Evolutionary conservation across 306 rosid species (phyloP).

Genomic region (Senna tora): DNA sequence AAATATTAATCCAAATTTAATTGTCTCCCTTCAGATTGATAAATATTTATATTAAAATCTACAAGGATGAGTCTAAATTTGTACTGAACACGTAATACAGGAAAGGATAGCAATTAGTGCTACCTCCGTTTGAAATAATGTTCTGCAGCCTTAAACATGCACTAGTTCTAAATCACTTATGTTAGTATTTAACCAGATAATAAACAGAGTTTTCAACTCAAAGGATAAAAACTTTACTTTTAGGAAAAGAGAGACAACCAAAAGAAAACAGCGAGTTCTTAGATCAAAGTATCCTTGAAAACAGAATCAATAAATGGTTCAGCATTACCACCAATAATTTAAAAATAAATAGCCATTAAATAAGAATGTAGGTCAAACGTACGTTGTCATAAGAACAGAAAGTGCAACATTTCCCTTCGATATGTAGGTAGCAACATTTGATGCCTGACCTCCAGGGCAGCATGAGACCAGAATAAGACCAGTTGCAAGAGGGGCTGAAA

Average conservation of each 20-base stretch:
- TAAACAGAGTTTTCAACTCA: not conserved
- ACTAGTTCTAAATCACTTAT: not conserved
- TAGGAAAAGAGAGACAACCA: not conserved
- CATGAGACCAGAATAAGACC: slow-evolving; percentile 98
- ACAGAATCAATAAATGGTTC: slow-evolving; percentile 14
- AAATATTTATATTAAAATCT: slow-evolving; percentile 6
- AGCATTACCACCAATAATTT: not conserved
- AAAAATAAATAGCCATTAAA: not conserved
- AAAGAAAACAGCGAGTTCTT: not conserved
- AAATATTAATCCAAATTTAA: slow-evolving; percentile 13
- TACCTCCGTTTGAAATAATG: not conserved
- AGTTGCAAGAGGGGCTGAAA: slow-evolving; percentile 93
- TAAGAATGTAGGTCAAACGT: slow-evolving; percentile 41
- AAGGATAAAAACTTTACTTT: slow-evolving; percentile 11
- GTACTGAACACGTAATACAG: not conserved
- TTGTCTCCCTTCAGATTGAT: not conserved
- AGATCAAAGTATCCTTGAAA: not conserved
- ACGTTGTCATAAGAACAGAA: slow-evolving; percentile 64
- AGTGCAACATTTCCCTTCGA: slow-evolving; percentile 94
- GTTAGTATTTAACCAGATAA: not conserved
- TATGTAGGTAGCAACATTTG: slow-evolving; percentile 94
- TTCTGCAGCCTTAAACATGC: not conserved
- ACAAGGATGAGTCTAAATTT: not conserved
- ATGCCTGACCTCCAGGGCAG: slow-evolving; percentile 99
- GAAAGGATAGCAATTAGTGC: not conserved